These are phyloP conservation scores for Fusarium humuli DNA, from an alignment of 2,329 filamentous ascomycete genomes.

Conservation along the genomic window DNA sequence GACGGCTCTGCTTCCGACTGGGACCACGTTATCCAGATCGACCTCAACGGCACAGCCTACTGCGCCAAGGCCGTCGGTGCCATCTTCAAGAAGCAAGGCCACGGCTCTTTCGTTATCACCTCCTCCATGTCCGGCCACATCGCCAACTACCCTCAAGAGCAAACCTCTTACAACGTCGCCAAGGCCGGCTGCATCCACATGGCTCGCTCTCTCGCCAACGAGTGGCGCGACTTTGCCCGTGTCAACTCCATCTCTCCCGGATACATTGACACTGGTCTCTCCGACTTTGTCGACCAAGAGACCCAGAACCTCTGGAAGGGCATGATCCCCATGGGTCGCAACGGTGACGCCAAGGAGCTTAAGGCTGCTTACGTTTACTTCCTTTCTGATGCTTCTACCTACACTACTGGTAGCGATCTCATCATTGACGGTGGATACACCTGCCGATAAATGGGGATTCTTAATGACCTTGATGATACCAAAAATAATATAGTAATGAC, in stretches of 20 bases:
- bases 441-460: constrained; percentile 52
- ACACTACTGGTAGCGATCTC: constrained; percentile 78
- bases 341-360: constrained; percentile 75
- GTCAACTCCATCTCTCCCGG: constrained; percentile 75
- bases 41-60: constrained; percentile 76
- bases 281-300: constrained; percentile 72
- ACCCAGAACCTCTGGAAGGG: constrained; percentile 78
- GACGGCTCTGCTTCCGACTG: constrained; percentile 76
- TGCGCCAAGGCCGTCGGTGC: constrained; percentile 72
- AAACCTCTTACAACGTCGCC: constrained; percentile 74
- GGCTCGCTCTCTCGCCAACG: constrained; percentile 65
- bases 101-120: constrained; percentile 75
- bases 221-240: constrained; percentile 76
- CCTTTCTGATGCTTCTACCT: constrained; percentile 78
- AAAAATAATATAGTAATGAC: constrained; percentile 28
- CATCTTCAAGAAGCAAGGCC: constrained; percentile 72
- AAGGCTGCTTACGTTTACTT: constrained; percentile 85
- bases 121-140: constrained; percentile 78
- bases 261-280: constrained; percentile 76
- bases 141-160: constrained; percentile 76
- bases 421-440: constrained; percentile 79
- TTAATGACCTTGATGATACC: constrained; percentile 30
- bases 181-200: constrained; percentile 67
- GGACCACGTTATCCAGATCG: constrained; percentile 71
- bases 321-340: constrained; percentile 79